Conservation (phyloP, 2,329 filamentous ascomycete genomes). For the Ceratocystiopsis sp. region DNA sequence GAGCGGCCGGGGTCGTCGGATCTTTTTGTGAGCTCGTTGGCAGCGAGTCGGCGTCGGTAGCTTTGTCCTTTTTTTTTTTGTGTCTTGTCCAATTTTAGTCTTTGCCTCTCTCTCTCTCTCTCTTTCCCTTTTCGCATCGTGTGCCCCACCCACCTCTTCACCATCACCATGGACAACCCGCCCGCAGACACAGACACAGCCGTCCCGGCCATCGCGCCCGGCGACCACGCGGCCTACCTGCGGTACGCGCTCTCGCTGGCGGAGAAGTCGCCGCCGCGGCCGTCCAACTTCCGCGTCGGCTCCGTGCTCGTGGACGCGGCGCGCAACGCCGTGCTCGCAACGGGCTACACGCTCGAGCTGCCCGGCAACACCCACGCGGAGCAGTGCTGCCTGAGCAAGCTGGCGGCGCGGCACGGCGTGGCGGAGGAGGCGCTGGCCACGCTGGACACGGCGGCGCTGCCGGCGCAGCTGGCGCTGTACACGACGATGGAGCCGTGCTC, state of each 20-base stretch:
- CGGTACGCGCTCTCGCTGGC: constrained; percentile 59
- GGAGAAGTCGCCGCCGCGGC: constrained; percentile 61
- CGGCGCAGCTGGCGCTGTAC: constrained; percentile 46
- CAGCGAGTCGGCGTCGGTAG: too few species aligned
- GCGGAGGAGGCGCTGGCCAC: constrained; percentile 36
- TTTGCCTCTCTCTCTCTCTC: too few species aligned
- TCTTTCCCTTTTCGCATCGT: too few species aligned
- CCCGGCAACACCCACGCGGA: constrained; percentile 92
- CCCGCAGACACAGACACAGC: neutral
- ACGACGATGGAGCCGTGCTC: constrained; percentile 87
- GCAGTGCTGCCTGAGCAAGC: constrained; percentile 76
- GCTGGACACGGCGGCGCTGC: constrained; percentile 22
- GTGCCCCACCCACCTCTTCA: neutral
- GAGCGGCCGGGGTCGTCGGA: too few species aligned
- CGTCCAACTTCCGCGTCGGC: constrained; percentile 86
- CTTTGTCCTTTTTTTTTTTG: too few species aligned
- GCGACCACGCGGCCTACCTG: constrained; percentile 37
- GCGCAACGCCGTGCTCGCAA: constrained; percentile 38
- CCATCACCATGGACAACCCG: constrained; percentile 1
- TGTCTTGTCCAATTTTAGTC: too few species aligned
- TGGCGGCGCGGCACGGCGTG: constrained; percentile 29
- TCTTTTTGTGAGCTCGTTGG: too few species aligned
- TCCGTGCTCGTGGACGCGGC: constrained; percentile 50
- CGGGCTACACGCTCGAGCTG: constrained; percentile 82
- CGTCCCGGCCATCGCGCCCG: neutral